These are phyloP conservation scores for Coriolopsis trogii DNA, from an alignment of 1,284 basidiomycete genomes.

Conservation along the genomic window DNA sequence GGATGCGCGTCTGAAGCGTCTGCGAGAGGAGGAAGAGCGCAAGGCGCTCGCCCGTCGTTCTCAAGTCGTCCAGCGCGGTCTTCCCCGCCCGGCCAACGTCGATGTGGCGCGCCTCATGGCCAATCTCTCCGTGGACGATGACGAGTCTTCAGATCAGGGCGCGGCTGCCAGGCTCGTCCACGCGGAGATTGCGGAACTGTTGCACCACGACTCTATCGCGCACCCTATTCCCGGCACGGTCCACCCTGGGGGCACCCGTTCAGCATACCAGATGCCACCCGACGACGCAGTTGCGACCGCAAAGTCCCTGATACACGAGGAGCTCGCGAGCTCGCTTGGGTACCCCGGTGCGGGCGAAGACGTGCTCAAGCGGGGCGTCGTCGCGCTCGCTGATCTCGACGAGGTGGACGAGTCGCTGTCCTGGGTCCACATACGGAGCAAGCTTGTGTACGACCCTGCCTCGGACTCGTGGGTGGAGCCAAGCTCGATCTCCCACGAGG, in stretches of 20 bases:
- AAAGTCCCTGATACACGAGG: constrained; percentile 72
- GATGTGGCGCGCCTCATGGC: constrained; percentile 69
- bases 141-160: constrained; percentile 44
- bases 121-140: constrained; percentile 56
- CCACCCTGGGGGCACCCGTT: constrained; percentile 74
- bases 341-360: constrained; percentile 83
- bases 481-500: constrained; percentile 53
- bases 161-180: constrained; percentile 73
- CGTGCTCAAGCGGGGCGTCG: constrained; percentile 77
- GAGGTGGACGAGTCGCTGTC: constrained; percentile 57
- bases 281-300: constrained; percentile 82
- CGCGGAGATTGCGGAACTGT: constrained; percentile 76
- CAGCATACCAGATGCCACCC: constrained; percentile 75
- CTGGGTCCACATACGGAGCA: constrained; percentile 69
- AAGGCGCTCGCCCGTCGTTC: constrained; percentile 82
- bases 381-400: constrained; percentile 63
- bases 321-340: constrained; percentile 81
- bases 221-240: constrained; percentile 90
- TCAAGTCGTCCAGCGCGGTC: constrained; percentile 77
- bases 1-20: constrained; percentile 75
- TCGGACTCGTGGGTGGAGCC: constrained; percentile 72
- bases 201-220: constrained; percentile 88
- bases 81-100: constrained; percentile 88
- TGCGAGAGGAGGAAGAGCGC: constrained; percentile 78
- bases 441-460: constrained; percentile 64